Evolutionary conservation across 2,329 filamentous ascomycete genomes (phyloP).

Genomic region (Phialocephala sp.): DNA sequence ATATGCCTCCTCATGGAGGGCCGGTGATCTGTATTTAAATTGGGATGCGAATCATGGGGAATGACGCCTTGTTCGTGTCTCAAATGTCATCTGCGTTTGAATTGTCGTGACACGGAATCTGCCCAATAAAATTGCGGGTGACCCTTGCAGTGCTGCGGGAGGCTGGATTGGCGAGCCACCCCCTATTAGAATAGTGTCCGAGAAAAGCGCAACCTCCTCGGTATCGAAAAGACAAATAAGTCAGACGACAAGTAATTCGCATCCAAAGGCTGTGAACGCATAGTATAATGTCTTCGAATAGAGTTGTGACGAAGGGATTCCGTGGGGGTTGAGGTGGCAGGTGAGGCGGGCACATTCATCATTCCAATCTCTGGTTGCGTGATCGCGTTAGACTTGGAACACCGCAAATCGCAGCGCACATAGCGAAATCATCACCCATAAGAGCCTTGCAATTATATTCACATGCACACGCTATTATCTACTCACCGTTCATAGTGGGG

Average conservation of each 20-base stretch:
- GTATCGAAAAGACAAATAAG: neutral
- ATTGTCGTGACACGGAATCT: neutral
- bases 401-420: neutral
- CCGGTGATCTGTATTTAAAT: neutral
- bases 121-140: neutral
- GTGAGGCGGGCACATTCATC: neutral
- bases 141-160: neutral
- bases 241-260: neutral
- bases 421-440: neutral
- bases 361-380: neutral
- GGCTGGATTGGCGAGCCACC: neutral
- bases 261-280: neutral
- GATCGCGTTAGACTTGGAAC: neutral
- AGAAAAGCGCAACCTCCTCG: neutral
- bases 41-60: neutral
- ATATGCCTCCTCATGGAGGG: slow-evolving; percentile 15
- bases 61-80: slow-evolving; percentile 6
- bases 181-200: neutral
- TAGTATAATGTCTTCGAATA: neutral
- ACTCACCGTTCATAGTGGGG: too few species aligned
- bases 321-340: neutral
- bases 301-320: neutral
- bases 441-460: neutral
- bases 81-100: slow-evolving; percentile 7
- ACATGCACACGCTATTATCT: too few species aligned